A percentile compares a stretch with the other conserved stretches of the same genome.
phyloP scores from a whole-genome alignment of 2,329 filamentous ascomycete genomes.

The Fusarium tricinctum region DNA sequence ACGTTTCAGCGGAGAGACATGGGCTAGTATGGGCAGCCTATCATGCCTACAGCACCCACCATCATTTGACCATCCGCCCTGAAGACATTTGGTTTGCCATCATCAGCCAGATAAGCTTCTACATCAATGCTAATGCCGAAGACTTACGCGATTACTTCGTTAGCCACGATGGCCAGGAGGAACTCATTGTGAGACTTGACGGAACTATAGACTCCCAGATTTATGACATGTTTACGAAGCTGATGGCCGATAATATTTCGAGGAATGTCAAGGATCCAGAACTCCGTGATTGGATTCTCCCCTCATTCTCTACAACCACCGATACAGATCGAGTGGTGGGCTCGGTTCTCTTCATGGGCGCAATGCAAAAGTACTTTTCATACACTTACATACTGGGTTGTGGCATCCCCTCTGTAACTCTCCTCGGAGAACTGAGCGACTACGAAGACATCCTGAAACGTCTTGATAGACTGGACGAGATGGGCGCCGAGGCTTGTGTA shows the following conservation, averaged over 20 bases:
- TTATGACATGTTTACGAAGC: neutral
- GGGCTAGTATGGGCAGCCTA: slow-evolving; percentile 2
- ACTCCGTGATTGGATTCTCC: neutral
- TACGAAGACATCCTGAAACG: neutral
- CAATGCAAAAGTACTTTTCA: neutral
- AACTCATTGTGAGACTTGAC: accelerated
- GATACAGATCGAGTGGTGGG: neutral
- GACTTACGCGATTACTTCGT: neutral
- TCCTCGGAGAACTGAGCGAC: slow-evolving; percentile 2
- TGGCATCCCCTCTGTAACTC: neutral
- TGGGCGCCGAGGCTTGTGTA: neutral
- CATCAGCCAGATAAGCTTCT: slow-evolving; percentile 62
- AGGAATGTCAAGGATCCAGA: neutral
- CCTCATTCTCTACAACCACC: neutral
- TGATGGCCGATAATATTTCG: accelerated
- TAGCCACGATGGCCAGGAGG: accelerated
- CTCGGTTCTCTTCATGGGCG: neutral
- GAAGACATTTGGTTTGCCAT: slow-evolving; percentile 69
- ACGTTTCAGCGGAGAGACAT: accelerated
- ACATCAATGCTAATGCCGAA: slow-evolving; percentile 59
- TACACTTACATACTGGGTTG: accelerated
- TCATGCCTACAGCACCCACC: slow-evolving; percentile 59
- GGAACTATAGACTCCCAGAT: neutral
- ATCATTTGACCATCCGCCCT: slow-evolving; percentile 62
- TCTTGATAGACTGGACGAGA: neutral